Percentiles rank a stretch among this genome's conserved stretches.
phyloP scores from a whole-genome alignment of 148 eudicot species.

The Drosera capensis region DNA sequence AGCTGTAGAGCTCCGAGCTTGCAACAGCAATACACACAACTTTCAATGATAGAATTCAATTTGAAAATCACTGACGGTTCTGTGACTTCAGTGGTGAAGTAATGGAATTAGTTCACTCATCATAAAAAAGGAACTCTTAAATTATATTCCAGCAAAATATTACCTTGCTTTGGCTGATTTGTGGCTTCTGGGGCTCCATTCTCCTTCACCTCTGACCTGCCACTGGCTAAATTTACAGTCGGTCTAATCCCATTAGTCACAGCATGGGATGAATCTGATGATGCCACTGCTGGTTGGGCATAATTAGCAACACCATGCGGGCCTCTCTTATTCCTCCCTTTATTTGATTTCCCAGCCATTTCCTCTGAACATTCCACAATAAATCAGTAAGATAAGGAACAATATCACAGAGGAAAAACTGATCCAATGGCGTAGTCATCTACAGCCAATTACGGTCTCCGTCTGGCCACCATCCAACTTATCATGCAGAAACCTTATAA shows the following conservation, averaged over 20 bases:
- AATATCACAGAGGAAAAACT: background rate
- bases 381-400: background rate
- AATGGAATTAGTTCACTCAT: background rate
- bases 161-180: constrained; percentile 47
- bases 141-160: background rate
- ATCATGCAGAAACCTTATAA: too few species aligned
- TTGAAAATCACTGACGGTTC: too few species aligned
- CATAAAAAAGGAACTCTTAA: background rate
- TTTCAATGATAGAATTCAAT: too few species aligned
- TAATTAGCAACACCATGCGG: constrained; percentile 19
- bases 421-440: too few species aligned
- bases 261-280: constrained; percentile 11
- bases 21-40: too few species aligned
- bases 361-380: background rate
- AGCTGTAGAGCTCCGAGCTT: too few species aligned
- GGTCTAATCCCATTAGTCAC: constrained; percentile 25
- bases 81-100: too few species aligned
- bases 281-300: constrained; percentile 18
- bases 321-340: constrained; percentile 44
- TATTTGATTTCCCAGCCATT: constrained; percentile 86
- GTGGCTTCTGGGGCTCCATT: constrained; percentile 15
- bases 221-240: constrained; percentile 10
- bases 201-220: constrained; percentile 18
- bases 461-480: too few species aligned
- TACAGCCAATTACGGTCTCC: too few species aligned